A percentile compares a stretch with the other conserved stretches of the same genome.
Evolutionary conservation across 495 filamentous ascomycete genomes (phyloP).

Genomic region (Neohortaea acidophila): DNA sequence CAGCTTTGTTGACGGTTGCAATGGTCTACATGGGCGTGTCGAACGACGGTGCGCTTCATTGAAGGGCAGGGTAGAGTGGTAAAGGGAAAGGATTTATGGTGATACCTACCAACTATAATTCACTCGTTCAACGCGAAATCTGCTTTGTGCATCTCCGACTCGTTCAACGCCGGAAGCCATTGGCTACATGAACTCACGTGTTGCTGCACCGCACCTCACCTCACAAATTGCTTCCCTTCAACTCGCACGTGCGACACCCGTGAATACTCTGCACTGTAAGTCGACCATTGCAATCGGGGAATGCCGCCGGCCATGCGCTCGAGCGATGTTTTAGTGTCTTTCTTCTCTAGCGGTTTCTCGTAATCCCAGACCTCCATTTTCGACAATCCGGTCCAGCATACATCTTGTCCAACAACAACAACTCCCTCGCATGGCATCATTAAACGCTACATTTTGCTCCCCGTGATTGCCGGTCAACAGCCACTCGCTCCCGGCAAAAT

Average conservation of each 20-base stretch:
- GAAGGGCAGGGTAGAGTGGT: no score
- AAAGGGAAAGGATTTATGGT: no score
- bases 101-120: background rate
- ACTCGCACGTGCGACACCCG: background rate
- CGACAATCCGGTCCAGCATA: background rate
- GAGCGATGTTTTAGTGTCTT: background rate
- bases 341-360: background rate
- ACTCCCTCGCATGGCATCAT: background rate
- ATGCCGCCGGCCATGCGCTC: background rate
- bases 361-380: background rate
- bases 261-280: background rate
- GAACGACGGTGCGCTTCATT: no score
- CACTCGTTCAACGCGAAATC: background rate
- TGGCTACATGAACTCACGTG: background rate
- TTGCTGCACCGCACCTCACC: background rate
- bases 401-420: background rate
- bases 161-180: no score
- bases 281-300: background rate
- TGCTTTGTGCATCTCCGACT: background rate
- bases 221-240: background rate
- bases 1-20: no score
- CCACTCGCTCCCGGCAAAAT: background rate
- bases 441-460: background rate
- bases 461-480: background rate
- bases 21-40: no score